Evolutionary conservation across 2,329 filamentous ascomycete genomes (phyloP).

Genomic region (Dryadomyces quercivorus): DNA sequence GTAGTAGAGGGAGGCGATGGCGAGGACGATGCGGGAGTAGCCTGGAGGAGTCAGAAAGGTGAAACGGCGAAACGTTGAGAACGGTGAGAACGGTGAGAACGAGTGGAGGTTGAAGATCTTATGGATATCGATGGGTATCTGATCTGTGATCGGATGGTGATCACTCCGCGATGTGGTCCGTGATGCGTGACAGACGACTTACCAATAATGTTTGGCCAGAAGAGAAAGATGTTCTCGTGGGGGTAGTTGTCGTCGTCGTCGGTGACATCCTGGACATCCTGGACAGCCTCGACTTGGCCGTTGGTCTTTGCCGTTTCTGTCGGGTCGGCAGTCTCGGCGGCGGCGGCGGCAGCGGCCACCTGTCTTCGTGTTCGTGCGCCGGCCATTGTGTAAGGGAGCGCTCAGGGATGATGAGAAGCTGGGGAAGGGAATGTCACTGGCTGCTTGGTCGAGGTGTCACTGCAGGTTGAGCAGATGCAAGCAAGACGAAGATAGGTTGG

Average conservation of each 20-base stretch:
- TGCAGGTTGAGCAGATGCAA: too few species aligned
- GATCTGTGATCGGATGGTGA: too few species aligned
- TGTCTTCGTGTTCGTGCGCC: constrained; percentile 17
- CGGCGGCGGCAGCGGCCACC: constrained; percentile 17
- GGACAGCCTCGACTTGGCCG: constrained; percentile 34
- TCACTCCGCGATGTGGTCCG: too few species aligned
- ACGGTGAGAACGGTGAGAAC: too few species aligned
- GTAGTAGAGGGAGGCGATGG: constrained; percentile 89
- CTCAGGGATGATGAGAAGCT: too few species aligned
- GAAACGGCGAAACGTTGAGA: too few species aligned
- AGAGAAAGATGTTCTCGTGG: constrained; percentile 68
- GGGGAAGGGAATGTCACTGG: too few species aligned
- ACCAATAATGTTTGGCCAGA: constrained; percentile 76
- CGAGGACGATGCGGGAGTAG: constrained; percentile 66
- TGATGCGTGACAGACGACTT: constrained; percentile 8
- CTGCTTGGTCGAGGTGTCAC: background rate
- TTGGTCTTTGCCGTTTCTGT: constrained; percentile 2
- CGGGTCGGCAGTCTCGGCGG: constrained; percentile 4
- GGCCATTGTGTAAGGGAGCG: constrained; percentile 12
- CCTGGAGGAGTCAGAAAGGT: constrained; percentile 30
- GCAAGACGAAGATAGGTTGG: too few species aligned
- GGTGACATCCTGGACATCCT: constrained; percentile 9
- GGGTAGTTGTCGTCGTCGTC: constrained; percentile 19
- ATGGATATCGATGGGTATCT: too few species aligned
- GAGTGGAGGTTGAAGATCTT: background rate